Evolutionary conservation across 2,329 filamentous ascomycete species (phyloP).

Genomic region (Sarocladium strictum): DNA sequence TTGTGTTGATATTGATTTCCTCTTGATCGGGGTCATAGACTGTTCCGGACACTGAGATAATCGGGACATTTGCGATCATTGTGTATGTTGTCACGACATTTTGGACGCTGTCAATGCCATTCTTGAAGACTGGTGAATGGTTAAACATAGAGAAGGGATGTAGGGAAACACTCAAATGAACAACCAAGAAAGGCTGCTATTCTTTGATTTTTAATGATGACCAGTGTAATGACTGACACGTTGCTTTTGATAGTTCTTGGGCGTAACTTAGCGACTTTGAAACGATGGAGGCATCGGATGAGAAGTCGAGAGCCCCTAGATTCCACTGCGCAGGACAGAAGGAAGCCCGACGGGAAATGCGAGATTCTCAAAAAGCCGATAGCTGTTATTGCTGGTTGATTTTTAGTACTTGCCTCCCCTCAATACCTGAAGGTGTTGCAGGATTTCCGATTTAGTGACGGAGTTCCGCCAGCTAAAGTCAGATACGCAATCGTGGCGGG

Average conservation of each 20-base stretch:
- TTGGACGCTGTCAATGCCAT: not conserved
- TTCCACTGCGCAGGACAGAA: too few relatives aligned
- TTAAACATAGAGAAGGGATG: not conserved
- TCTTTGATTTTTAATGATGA: too few relatives aligned
- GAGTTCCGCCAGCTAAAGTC: slow-evolving; percentile 4
- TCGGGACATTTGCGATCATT: not conserved
- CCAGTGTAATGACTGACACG: too few relatives aligned
- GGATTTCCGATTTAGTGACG: not conserved
- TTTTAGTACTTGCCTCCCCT: too few relatives aligned
- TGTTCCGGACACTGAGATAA: not conserved
- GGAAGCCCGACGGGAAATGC: too few relatives aligned
- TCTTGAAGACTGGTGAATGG: not conserved
- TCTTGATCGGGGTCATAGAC: not conserved
- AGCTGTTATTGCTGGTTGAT: too few relatives aligned
- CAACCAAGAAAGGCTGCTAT: not conserved
- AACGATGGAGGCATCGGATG: too few relatives aligned
- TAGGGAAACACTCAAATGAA: not conserved
- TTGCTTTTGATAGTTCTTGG: too few relatives aligned
- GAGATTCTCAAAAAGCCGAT: too few relatives aligned
- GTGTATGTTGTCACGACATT: not conserved
- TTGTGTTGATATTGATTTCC: not conserved
- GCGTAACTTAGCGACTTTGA: too few relatives aligned
- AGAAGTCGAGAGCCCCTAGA: too few relatives aligned
- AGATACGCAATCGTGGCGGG: slow-evolving; percentile 6
- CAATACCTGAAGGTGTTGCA: too few relatives aligned